Evolutionary conservation across 345 rosid genomes (phyloP).

Genomic region (Lumnitzera littorea): DNA sequence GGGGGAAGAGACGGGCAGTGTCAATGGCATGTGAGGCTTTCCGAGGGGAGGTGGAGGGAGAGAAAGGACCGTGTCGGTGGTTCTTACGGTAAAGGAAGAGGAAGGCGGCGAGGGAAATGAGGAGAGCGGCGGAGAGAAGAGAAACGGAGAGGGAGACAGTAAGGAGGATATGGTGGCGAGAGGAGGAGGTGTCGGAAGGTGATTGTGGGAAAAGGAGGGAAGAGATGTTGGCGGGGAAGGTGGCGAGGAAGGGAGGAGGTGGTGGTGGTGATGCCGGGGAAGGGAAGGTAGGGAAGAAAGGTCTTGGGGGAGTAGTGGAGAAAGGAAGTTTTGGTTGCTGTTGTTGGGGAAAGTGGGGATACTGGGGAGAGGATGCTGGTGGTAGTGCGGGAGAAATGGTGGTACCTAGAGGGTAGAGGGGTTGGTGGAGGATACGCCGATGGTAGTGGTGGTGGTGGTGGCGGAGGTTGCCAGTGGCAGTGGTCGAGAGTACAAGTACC

Average conservation of each 20-base stretch:
- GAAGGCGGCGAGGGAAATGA: conserved; percentile 32
- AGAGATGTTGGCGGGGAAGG: conserved; percentile 93
- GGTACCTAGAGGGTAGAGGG: conserved; percentile 38
- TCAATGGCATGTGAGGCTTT: conserved; percentile 28
- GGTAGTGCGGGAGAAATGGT: conserved; percentile 32
- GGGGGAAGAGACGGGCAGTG: conserved; percentile 35
- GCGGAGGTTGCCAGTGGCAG: background rate
- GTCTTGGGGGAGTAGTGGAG: conserved; percentile 22
- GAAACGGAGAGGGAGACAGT: conserved; percentile 47
- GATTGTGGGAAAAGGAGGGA: conserved; percentile 59
- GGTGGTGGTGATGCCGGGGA: conserved; percentile 42
- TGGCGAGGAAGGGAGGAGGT: conserved; percentile 27
- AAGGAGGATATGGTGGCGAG: conserved; percentile 20
- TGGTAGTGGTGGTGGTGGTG: conserved; percentile 2
- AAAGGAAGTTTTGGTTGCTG: conserved; percentile 45
- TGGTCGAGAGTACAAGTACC: conserved; percentile 11
- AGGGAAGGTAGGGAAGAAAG: conserved; percentile 41
- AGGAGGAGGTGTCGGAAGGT: conserved; percentile 22
- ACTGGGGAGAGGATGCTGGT: conserved; percentile 29
- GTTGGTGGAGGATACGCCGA: conserved; percentile 70
- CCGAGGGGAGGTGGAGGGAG: conserved; percentile 20
- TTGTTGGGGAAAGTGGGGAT: conserved; percentile 16
- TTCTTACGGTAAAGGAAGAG: conserved; percentile 38
- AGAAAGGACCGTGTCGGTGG: conserved; percentile 13
- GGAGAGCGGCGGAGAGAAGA: conserved; percentile 41